These are phyloP conservation scores for Pueraria montana DNA, from an alignment of 306 rosid genomes.

Conservation along the genomic window DNA sequence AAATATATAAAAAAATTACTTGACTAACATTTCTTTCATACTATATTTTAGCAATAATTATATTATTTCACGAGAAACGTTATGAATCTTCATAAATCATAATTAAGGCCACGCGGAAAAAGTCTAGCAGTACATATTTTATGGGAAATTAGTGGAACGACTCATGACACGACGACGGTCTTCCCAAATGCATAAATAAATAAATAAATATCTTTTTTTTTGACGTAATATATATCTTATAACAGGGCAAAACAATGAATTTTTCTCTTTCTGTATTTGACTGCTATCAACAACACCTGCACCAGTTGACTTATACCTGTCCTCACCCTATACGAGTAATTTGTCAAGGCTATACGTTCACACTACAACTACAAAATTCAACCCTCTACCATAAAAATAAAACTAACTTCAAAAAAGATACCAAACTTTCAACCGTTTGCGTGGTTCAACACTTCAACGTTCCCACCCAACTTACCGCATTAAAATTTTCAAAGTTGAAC, in stretches of 20 bases:
- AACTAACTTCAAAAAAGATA: slow-evolving; percentile 10
- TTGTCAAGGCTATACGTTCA: slow-evolving; percentile 51
- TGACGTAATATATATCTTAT: no score
- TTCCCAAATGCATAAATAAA: neutral
- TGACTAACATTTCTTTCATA: neutral
- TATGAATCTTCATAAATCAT: neutral
- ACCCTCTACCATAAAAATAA: neutral
- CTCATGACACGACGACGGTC: neutral
- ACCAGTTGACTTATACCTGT: slow-evolving; percentile 36
- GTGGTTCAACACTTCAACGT: slow-evolving; percentile 68
- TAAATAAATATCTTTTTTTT: no score
- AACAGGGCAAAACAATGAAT: slow-evolving; percentile 8
- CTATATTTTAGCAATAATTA: no score
- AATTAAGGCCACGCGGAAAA: neutral
- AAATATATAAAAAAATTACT: neutral
- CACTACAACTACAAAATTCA: slow-evolving; percentile 35
- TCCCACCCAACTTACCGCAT: slow-evolving; percentile 49
- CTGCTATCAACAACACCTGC: slow-evolving; percentile 14
- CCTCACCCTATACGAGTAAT: slow-evolving; percentile 46
- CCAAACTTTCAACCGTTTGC: slow-evolving; percentile 61
- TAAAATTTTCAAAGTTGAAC: slow-evolving; percentile 16
- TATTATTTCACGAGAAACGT: neutral
- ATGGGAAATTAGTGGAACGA: neutral
- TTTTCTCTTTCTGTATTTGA: neutral
- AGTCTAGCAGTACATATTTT: neutral